Conservation (phyloP, 2,329 filamentous ascomycete genomes). For the Diplodia intermedia region DNA sequence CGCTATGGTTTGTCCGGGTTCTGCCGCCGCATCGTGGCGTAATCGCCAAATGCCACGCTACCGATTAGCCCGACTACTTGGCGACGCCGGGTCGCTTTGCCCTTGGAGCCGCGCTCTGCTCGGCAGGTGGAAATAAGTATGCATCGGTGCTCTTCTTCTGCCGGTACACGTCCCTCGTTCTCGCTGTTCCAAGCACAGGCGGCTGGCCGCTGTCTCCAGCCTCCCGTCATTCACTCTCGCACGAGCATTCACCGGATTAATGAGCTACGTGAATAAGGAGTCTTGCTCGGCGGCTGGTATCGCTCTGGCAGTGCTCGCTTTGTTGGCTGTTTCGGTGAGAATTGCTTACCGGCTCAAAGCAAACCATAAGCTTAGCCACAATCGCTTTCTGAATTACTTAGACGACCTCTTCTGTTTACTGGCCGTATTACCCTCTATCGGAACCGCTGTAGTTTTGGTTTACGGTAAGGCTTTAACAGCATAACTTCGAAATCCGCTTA, state of each 20-base stretch:
- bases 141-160: not conserved
- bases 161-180: not conserved
- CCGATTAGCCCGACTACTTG: not conserved
- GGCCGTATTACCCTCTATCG: not conserved
- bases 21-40: slow-evolving; percentile 1
- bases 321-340: slow-evolving; percentile 3
- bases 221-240: too few relatives aligned
- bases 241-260: not conserved
- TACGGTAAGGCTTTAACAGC: not conserved
- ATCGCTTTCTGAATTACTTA: not conserved
- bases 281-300: not conserved
- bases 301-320: not conserved
- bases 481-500: not conserved
- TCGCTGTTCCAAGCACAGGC: not conserved
- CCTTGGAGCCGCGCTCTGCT: not conserved
- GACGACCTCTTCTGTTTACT: slow-evolving; percentile 14
- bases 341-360: slow-evolving; percentile 6
- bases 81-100: not conserved
- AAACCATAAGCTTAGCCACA: not conserved
- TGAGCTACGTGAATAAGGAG: slow-evolving; percentile 13
- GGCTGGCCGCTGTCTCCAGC: not conserved
- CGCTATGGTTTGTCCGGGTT: not conserved
- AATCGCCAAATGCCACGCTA: slow-evolving; percentile 1
- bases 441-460: not conserved
- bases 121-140: not conserved